These are phyloP conservation scores for Blastobotrys arbuscula DNA, from an alignment of 1,139 yeast genomes.

Conservation along the genomic window DNA sequence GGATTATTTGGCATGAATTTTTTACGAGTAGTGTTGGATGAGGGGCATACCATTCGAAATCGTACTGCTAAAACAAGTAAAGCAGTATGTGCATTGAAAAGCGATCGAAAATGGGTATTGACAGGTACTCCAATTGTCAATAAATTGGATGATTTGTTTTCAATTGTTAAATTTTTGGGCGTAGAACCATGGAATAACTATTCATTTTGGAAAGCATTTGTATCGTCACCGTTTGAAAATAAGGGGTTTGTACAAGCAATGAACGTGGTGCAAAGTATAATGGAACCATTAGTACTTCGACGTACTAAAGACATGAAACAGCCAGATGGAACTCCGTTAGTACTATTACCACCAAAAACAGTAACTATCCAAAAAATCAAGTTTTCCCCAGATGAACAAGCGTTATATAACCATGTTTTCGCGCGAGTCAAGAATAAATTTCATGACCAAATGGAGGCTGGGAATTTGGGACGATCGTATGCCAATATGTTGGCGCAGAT, in stretches of 20 bases:
- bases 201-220: constrained; percentile 83
- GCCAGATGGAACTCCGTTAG: constrained; percentile 66
- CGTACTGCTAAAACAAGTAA: constrained; percentile 74
- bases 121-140: constrained; percentile 96
- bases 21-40: constrained; percentile 79
- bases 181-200: constrained; percentile 89
- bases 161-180: constrained; percentile 66
- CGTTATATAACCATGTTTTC: constrained; percentile 65
- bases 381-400: constrained; percentile 61
- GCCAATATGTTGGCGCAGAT: constrained; percentile 80
- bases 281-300: constrained; percentile 77
- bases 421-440: constrained; percentile 65
- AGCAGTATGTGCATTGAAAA: constrained; percentile 61
- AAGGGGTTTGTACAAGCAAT: constrained; percentile 66
- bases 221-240: constrained; percentile 76
- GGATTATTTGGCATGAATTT: constrained; percentile 73
- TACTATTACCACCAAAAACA: constrained; percentile 71
- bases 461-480: constrained; percentile 67
- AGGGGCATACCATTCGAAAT: constrained; percentile 87
- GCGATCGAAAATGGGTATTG: constrained; percentile 73
- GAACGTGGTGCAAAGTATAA: constrained; percentile 74
- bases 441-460: constrained; percentile 54
- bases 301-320: constrained; percentile 84
- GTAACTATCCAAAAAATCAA: constrained; percentile 61
- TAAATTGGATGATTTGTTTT: constrained; percentile 77